Percentiles rank a stretch among this genome's conserved stretches.
These are phyloP conservation scores for Francoa sonchifolia DNA, from an alignment of 441 rosid genomes.

Conservation along the genomic window DNA sequence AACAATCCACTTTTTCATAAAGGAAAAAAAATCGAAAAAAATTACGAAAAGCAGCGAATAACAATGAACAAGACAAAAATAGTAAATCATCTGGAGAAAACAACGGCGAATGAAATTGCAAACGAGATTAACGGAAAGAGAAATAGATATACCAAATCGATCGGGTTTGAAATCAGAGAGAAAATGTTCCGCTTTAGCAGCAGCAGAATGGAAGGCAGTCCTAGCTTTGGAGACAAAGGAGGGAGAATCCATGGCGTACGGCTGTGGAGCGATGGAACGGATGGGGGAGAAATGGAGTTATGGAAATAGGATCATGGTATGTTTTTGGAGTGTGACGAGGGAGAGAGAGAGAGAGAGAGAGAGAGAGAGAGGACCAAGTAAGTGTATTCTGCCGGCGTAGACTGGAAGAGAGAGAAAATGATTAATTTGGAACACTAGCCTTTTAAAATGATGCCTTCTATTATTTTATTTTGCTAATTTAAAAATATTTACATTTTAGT, in stretches of 20 bases:
- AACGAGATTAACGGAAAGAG: constrained; percentile 7
- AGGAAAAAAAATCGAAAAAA: constrained; percentile 1
- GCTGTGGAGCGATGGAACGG: constrained; percentile 19
- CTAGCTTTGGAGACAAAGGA: constrained; percentile 83
- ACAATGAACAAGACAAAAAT: constrained; percentile 15
- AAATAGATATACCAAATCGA: constrained; percentile 44
- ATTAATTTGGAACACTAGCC: too few relatives aligned
- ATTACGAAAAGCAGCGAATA: not conserved
- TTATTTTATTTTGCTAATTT: too few relatives aligned
- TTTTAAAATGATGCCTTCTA: too few relatives aligned
- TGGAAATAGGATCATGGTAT: too few relatives aligned
- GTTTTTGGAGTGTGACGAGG: too few relatives aligned
- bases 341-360: not conserved
- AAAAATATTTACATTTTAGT: too few relatives aligned
- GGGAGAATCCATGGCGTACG: constrained; percentile 46
- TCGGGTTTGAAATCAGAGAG: constrained; percentile 81
- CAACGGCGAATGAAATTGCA: constrained; percentile 3
- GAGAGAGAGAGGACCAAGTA: too few relatives aligned
- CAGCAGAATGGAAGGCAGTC: constrained; percentile 88
- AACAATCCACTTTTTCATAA: too few relatives aligned
- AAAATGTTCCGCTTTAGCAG: constrained; percentile 95
- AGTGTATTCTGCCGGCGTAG: too few relatives aligned
- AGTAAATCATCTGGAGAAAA: constrained; percentile 7
- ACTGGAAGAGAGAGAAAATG: too few relatives aligned
- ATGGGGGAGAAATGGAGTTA: too few relatives aligned